Evolutionary conservation across 208 protist genomes (phyloP), one percentile per base, ranked within the genome.

Genomic region (Porcisia deanei): DNA sequence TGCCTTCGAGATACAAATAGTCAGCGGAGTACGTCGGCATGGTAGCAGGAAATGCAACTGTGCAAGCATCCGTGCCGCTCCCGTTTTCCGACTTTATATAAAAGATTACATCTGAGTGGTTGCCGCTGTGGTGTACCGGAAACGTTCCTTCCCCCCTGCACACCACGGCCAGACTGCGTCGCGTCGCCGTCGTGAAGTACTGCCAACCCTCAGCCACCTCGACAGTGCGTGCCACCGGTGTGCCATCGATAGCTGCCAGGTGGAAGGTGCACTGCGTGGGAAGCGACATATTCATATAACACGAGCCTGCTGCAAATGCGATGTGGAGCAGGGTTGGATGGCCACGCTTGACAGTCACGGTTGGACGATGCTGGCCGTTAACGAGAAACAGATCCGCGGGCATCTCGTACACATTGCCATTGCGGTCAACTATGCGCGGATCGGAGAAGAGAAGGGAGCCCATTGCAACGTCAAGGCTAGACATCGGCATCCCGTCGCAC

Each of bases 161-260:
- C 61, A 91, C 60, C 2, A 83, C 79, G 9, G 88, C 80, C 10
- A 90, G 60, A 52, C 85, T 84, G 37, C 88, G 85, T 16, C 91
- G 86, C 7, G 89, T 95, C 9, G 91, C 87, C 25, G 89, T 94
- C 54, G 91, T 93, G 84, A 96, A 96, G 72, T 95, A 96, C 22
- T 94, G 77, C 86, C 89, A 96, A 22, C 70, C 59, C 0, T 72
- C 39, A 60, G 81, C 79, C 25, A 91, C 71, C 64, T 85, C 76
- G 37, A 83, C 70, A 18, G 86, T 91, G 67, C 72, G 77, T 2
- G 68, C 57, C 18, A 95, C 79, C 61, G 82, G 91, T 52, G 94
- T 84, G n/a, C 91, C 92, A 77, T 98, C 94, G 34, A 84, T 76
- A 6, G 86, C 91, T 20, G 79, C 67, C 53, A 91, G 16, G 80